Evolutionary conservation across 495 filamentous ascomycete genomes (phyloP).

Genomic region (Daldinia vernicosa): DNA sequence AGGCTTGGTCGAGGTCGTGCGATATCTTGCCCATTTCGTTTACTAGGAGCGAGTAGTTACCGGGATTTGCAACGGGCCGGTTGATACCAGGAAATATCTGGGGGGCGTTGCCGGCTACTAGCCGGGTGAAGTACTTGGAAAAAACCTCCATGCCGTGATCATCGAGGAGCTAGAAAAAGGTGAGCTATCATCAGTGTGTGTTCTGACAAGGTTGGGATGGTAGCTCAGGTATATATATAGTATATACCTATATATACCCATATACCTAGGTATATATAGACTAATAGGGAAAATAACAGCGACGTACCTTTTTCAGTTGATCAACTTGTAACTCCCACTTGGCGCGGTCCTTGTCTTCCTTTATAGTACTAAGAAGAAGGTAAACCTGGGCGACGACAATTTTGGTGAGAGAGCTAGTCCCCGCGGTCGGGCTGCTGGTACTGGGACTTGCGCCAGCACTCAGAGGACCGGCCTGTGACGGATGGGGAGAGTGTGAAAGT

Average conservation of each 20-base stretch:
- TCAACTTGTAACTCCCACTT: conserved; percentile 96
- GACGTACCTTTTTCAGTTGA: conserved; percentile 85
- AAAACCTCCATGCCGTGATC: conserved; percentile 98
- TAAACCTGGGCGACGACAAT: conserved; percentile 96
- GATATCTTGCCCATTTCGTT: conserved; percentile 86
- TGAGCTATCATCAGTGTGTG: not conserved
- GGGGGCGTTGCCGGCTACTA: conserved; percentile 82
- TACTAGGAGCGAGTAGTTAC: conserved; percentile 82
- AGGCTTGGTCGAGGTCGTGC: conserved; percentile 79
- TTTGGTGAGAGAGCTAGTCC: conserved; percentile 73
- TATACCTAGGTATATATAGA: too few species aligned
- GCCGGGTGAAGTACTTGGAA: conserved; percentile 87
- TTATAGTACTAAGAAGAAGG: conserved; percentile 90
- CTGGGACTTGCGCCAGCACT: conserved; percentile 70
- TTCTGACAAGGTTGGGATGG: not conserved
- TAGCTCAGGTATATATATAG: not conserved
- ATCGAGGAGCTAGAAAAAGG: conserved; percentile 75
- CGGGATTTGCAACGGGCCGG: conserved; percentile 74
- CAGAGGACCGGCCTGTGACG: conserved; percentile 61
- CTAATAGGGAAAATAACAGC: conserved; percentile 1
- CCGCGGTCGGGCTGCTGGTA: conserved; percentile 70
- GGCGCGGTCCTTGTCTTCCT: conserved; percentile 85
- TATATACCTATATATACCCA: not conserved
- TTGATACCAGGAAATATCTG: conserved; percentile 83
- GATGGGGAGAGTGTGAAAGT: conserved; percentile 60